phyloP scores from a whole-genome alignment of 345 rosid genomes.

The Hirschfeldia incana region DNA sequence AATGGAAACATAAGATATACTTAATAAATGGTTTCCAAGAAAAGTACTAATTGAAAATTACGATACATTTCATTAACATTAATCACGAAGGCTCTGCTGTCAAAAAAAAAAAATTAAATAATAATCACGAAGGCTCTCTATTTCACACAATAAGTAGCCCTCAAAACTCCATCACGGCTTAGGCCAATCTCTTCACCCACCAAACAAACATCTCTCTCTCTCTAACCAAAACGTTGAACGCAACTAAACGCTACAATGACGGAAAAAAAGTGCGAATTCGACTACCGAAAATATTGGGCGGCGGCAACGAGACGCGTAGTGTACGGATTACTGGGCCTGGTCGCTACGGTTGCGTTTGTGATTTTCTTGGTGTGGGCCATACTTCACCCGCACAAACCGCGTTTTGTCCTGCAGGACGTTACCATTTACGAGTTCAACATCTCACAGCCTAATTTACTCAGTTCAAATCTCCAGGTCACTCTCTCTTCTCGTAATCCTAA shows the following conservation, averaged over 20 bases:
- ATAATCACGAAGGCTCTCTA: background rate
- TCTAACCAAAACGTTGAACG: conserved; percentile 9
- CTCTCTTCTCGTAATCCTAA: conserved; percentile 79
- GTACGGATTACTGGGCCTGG: conserved; percentile 11
- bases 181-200: conserved; percentile 11
- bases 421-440: conserved; percentile 81
- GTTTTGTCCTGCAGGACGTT: conserved; percentile 79
- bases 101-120: no score
- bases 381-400: conserved; percentile 73
- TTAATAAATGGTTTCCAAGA: background rate
- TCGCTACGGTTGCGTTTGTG: conserved; percentile 28
- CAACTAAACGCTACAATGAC: conserved; percentile 36
- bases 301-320: conserved; percentile 19
- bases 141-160: conserved; percentile 14
- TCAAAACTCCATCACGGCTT: background rate
- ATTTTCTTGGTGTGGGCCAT: conserved; percentile 81
- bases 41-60: background rate
- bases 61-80: conserved; percentile 3
- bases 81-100: background rate
- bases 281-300: conserved; percentile 23
- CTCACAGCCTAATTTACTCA: conserved; percentile 62
- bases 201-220: conserved; percentile 9
- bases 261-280: conserved; percentile 40
- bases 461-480: conserved; percentile 78
- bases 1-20: conserved; percentile 2